A percentile compares a stretch with the other conserved stretches of the same genome.
Conservation (phyloP, 768 basidiomycete genomes). For the Infundibulicybe gibba region DNA sequence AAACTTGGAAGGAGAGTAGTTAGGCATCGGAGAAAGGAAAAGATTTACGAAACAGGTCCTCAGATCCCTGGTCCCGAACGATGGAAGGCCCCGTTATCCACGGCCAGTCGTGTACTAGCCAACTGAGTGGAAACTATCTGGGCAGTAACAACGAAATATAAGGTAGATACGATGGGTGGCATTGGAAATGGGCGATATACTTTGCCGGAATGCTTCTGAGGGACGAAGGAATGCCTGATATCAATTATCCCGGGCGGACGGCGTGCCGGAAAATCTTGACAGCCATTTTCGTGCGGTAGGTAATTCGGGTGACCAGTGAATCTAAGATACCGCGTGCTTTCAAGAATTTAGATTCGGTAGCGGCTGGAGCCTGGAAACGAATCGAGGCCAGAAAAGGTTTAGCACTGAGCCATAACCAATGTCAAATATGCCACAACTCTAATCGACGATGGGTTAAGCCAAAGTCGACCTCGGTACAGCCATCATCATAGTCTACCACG, state of each 20-base stretch:
- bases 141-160: too few relatives aligned
- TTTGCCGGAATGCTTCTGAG: conserved; percentile 7
- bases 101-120: conserved; percentile 27
- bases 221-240: conserved; percentile 8
- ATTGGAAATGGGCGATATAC: too few relatives aligned
- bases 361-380: conserved; percentile 26
- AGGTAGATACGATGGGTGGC: too few relatives aligned
- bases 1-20: conserved; percentile 34
- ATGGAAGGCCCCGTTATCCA: conserved; percentile 38
- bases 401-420: conserved; percentile 19
- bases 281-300: conserved; percentile 19
- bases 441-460: conserved; percentile 11
- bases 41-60: conserved; percentile 34
- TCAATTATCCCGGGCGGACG: conserved; percentile 19
- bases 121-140: conserved; percentile 23
- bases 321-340: conserved; percentile 40
- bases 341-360: conserved; percentile 31
- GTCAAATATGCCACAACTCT: conserved; percentile 18
- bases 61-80: conserved; percentile 38
- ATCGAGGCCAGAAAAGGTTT: conserved; percentile 37
- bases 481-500: too few relatives aligned
- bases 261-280: conserved; percentile 34
- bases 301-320: conserved; percentile 33
- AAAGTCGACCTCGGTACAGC: too few relatives aligned
- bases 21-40: conserved; percentile 30